Evolutionary conservation across 208 protist genomes (phyloP).

Genomic region (Trypanosoma lewisi): DNA sequence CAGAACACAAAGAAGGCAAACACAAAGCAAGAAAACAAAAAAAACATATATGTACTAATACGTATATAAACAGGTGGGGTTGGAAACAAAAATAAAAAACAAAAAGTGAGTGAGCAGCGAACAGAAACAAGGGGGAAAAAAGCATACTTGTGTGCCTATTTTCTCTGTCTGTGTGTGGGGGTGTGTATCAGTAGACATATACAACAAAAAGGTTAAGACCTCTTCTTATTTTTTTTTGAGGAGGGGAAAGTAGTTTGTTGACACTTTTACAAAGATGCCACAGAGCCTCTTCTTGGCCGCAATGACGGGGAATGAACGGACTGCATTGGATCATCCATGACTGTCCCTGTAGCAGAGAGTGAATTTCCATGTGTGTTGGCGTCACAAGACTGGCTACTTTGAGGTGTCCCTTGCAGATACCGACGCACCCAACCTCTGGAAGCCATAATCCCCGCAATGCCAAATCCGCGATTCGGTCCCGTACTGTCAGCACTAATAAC

Average conservation of each 20-base stretch:
- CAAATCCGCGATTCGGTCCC: background rate
- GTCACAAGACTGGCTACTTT: slow-evolving; percentile 1
- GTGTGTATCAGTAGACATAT: too few relatives aligned
- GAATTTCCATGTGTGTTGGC: background rate
- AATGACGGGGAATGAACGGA: background rate
- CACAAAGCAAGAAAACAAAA: too few relatives aligned
- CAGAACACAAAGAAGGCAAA: too few relatives aligned
- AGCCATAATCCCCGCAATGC: slow-evolving; percentile 18
- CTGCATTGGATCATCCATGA: background rate
- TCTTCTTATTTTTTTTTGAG: too few relatives aligned
- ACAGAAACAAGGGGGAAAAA: too few relatives aligned
- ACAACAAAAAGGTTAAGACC: too few relatives aligned
- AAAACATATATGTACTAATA: background rate
- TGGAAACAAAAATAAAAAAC: too few relatives aligned
- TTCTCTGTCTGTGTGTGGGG: too few relatives aligned
- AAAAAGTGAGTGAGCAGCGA: too few relatives aligned
- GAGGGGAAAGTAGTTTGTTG: background rate
- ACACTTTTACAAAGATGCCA: background rate
- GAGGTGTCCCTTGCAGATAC: background rate
- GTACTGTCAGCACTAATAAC: slow-evolving; percentile 25
- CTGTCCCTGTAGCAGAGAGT: background rate
- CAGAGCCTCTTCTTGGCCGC: background rate
- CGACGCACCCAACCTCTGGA: slow-evolving; percentile 23
- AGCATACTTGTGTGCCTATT: too few relatives aligned
- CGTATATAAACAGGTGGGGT: background rate